Conservation (phyloP, 2,329 filamentous ascomycete species). For the Huntiella abstrusa region DNA sequence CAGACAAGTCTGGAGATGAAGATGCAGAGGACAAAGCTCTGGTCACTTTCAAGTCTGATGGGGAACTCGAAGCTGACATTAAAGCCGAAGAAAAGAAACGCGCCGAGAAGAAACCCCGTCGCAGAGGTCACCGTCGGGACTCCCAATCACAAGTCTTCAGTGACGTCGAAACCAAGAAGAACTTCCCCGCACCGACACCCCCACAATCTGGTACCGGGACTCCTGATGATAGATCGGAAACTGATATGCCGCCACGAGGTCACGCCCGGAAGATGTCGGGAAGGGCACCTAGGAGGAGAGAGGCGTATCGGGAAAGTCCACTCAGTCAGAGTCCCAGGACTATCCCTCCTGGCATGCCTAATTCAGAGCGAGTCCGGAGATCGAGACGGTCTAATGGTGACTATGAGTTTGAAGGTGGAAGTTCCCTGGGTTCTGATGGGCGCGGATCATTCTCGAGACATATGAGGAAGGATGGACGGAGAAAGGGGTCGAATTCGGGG, state of each 20-base stretch:
- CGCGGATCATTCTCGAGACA: conserved; percentile 5
- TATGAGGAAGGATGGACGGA: neutral
- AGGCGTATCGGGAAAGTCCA: neutral
- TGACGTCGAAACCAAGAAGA: neutral
- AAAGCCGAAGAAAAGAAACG: neutral
- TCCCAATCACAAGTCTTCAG: neutral
- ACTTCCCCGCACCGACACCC: neutral
- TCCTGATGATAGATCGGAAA: no score
- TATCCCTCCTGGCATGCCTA: conserved; percentile 2
- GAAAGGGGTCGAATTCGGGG: no score
- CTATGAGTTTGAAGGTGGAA: neutral
- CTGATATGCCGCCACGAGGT: no score
- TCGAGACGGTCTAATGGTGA: conserved; percentile 5
- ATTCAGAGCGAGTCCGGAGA: conserved; percentile 3
- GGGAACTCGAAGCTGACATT: neutral
- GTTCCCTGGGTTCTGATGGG: conserved; percentile 7
- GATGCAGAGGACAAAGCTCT: neutral
- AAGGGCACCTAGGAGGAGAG: neutral
- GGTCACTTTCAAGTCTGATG: neutral
- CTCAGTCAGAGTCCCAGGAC: neutral
- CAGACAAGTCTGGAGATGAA: neutral
- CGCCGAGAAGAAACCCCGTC: conserved; percentile 1
- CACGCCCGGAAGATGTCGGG: conserved; percentile 6
- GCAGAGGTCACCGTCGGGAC: neutral
- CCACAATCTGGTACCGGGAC: neutral